Conservation (phyloP, 129 eudicot species). For the Ambrosia trifida region DNA sequence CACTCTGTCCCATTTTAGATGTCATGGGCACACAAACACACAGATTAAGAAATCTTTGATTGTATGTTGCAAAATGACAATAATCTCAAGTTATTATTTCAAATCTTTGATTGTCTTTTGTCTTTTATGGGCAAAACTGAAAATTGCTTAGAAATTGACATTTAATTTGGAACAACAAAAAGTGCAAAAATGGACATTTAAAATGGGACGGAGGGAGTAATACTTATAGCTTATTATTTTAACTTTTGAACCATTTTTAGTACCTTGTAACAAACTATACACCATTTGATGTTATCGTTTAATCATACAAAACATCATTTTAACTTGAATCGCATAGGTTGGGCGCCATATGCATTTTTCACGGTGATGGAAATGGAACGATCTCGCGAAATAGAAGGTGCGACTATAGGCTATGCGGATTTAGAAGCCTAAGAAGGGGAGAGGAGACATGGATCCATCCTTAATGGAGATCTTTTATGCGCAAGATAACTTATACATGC, state of each 20-base stretch:
- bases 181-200: too few species aligned
- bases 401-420: slow-evolving; percentile 15
- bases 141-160: too few species aligned
- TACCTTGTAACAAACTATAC: neutral
- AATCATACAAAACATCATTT: slow-evolving; percentile 1
- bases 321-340: slow-evolving; percentile 27
- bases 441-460: slow-evolving; percentile 37
- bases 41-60: too few species aligned
- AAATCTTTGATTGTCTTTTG: too few species aligned
- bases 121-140: too few species aligned
- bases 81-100: too few species aligned
- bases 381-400: slow-evolving; percentile 15
- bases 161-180: too few species aligned
- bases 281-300: neutral
- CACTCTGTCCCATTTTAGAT: too few species aligned
- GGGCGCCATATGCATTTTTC: slow-evolving; percentile 39
- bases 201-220: too few species aligned
- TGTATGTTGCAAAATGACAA: too few species aligned
- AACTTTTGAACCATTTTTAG: neutral
- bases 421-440: slow-evolving; percentile 40
- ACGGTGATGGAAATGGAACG: slow-evolving; percentile 27
- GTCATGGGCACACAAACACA: too few species aligned
- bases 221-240: neutral
- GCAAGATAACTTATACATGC: slow-evolving; percentile 27
- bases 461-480: slow-evolving; percentile 33